Conservation (phyloP, 2,329 filamentous ascomycete genomes). For the Stachybotrys chlorohalonatus region DNA sequence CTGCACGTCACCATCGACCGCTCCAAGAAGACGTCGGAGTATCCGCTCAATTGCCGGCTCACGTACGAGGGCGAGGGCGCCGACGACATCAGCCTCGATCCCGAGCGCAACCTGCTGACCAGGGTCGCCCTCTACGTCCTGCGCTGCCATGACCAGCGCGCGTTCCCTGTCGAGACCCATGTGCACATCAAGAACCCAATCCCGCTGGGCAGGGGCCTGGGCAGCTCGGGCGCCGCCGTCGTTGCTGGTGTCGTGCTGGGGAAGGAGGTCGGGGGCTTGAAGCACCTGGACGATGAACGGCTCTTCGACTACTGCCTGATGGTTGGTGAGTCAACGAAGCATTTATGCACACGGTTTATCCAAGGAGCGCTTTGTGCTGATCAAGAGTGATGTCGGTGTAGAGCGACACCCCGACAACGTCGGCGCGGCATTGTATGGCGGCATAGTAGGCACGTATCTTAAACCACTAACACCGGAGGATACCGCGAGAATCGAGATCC, state of each 20-base stretch:
- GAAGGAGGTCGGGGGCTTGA: conserved; percentile 76
- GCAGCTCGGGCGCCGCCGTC: conserved; percentile 92
- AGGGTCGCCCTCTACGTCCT: conserved; percentile 91
- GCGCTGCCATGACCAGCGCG: conserved; percentile 77
- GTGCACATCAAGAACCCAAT: conserved; percentile 96
- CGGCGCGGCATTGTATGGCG: conserved; percentile 87
- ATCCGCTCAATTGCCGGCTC: conserved; percentile 75
- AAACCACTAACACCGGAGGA: conserved; percentile 87
- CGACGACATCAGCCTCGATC: conserved; percentile 69
- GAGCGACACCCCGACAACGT: conserved; percentile 91
- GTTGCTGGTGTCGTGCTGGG: conserved; percentile 91
- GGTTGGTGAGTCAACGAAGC: conserved; percentile 55
- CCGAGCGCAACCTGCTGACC: conserved; percentile 86
- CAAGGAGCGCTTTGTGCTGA: not conserved
- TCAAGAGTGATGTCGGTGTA: conserved; percentile 15
- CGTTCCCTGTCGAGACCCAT: conserved; percentile 77
- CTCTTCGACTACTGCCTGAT: conserved; percentile 95
- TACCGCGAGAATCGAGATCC: conserved; percentile 84
- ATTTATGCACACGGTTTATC: not conserved
- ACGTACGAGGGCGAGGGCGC: conserved; percentile 79
- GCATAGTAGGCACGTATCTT: conserved; percentile 93
- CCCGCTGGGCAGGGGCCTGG: conserved; percentile 81
- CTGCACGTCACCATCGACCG: conserved; percentile 70
- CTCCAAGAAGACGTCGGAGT: conserved; percentile 38
- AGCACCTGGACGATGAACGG: conserved; percentile 64